phyloP scores from a whole-genome alignment of 106 monocot species.

The Dendrobium catenatum region DNA sequence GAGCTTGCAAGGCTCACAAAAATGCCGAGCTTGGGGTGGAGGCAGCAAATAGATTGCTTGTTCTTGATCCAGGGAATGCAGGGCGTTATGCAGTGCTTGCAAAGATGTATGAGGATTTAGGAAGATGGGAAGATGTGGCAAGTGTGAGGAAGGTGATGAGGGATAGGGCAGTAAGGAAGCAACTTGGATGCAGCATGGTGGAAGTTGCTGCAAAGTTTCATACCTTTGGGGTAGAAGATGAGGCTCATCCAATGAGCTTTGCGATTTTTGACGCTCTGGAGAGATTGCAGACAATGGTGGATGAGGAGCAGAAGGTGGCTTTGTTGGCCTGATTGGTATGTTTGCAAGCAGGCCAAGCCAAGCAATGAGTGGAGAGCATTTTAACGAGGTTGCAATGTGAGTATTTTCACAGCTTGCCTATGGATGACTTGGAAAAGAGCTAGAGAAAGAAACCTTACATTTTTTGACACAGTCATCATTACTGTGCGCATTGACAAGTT shows the following conservation, averaged over 20 bases:
- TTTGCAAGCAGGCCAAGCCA: neutral
- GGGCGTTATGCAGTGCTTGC: slow-evolving; percentile 30
- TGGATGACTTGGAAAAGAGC: neutral
- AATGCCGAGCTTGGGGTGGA: slow-evolving; percentile 25
- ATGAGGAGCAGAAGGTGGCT: slow-evolving; percentile 10
- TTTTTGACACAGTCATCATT: neutral
- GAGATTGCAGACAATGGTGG: slow-evolving; percentile 18
- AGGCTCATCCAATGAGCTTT: slow-evolving; percentile 22
- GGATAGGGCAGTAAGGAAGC: slow-evolving; percentile 36
- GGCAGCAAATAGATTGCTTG: slow-evolving; percentile 25
- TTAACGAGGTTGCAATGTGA: neutral
- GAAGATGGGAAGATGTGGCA: slow-evolving; percentile 35
- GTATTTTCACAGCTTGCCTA: neutral
- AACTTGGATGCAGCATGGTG: slow-evolving; percentile 37
- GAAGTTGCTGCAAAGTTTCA: slow-evolving; percentile 28
- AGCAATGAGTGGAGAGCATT: too few relatives aligned
- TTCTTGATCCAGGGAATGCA: slow-evolving; percentile 36
- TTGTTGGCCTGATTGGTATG: neutral
- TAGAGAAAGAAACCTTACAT: too few relatives aligned
- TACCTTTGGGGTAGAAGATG: slow-evolving; percentile 46
- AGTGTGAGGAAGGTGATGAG: slow-evolving; percentile 42
- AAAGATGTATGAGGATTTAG: slow-evolving; percentile 33
- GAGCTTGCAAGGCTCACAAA: slow-evolving; percentile 24
- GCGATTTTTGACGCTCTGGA: slow-evolving; percentile 27
- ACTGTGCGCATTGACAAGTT: neutral